These are phyloP conservation scores for Calonectria pteridis DNA, from an alignment of 2,329 filamentous ascomycete species.

Conservation along the genomic window DNA sequence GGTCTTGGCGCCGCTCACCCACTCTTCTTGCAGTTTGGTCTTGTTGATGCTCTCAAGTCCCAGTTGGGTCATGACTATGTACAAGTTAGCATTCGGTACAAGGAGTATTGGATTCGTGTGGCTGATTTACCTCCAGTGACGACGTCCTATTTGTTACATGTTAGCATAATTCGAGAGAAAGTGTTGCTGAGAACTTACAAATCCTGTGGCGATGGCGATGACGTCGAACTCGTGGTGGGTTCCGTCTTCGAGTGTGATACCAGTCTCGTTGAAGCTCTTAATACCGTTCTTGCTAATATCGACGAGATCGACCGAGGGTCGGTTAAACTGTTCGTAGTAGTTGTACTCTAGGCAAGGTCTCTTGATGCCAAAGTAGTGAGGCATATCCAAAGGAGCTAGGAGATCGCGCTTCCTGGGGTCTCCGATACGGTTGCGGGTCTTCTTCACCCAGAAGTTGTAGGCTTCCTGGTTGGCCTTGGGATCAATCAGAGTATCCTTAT, in stretches of 20 bases:
- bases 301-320: constrained; percentile 56
- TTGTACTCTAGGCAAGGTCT: constrained; percentile 57
- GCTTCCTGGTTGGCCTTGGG: constrained; percentile 62
- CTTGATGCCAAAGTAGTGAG: constrained; percentile 68
- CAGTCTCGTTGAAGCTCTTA: constrained; percentile 55
- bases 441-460: constrained; percentile 68
- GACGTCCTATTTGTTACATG: constrained; percentile 41
- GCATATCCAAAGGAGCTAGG: constrained; percentile 64
- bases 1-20: constrained; percentile 55
- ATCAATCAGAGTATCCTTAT: constrained; percentile 64
- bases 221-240: constrained; percentile 58
- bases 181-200: constrained; percentile 49
- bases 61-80: constrained; percentile 57
- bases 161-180: constrained; percentile 6
- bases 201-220: constrained; percentile 60
- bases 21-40: constrained; percentile 55
- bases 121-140: constrained; percentile 50
- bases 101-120: not conserved
- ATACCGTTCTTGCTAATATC: constrained; percentile 57
- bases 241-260: constrained; percentile 55
- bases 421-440: constrained; percentile 62
- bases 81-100: constrained; percentile 1
- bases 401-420: constrained; percentile 63
- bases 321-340: constrained; percentile 63
- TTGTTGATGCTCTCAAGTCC: constrained; percentile 56